Conservation (phyloP, 805 yeast genomes). For the Starmerella scarabaei region DNA sequence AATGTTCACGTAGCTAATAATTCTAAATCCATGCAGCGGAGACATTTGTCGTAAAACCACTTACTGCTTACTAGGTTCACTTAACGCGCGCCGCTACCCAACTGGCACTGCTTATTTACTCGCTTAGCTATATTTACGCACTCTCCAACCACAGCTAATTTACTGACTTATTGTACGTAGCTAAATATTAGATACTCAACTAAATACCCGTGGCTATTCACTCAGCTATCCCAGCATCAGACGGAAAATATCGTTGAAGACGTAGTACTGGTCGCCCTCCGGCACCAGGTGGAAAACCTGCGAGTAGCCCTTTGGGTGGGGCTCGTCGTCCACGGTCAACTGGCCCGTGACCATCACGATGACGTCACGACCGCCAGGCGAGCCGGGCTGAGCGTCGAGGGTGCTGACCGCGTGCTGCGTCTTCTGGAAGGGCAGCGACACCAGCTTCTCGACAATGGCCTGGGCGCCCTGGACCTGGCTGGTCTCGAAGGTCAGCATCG, state of each 20-base stretch:
- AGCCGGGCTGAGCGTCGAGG: conserved; percentile 95
- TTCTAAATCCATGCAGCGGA: too few relatives aligned
- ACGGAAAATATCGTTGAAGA: conserved; percentile 93
- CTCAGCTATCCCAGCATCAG: conserved; percentile 31
- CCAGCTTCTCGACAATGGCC: conserved; percentile 82
- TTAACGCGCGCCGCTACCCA: too few relatives aligned
- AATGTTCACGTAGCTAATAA: too few relatives aligned
- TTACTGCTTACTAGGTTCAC: too few relatives aligned
- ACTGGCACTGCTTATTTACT: too few relatives aligned
- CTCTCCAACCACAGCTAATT: too few relatives aligned
- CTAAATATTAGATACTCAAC: too few relatives aligned
- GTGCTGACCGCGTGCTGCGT: conserved; percentile 90
- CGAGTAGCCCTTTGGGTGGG: conserved; percentile 88
- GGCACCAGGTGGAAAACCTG: conserved; percentile 96
- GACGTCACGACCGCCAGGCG: conserved; percentile 74
- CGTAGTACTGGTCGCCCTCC: conserved; percentile 81
- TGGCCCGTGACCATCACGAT: conserved; percentile 97
- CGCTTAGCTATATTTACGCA: too few relatives aligned
- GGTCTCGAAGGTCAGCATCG: conserved; percentile 95
- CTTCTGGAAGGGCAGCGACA: conserved; percentile 78
- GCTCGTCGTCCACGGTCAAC: conserved; percentile 83
- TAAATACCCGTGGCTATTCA: too few relatives aligned
- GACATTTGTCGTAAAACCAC: too few relatives aligned
- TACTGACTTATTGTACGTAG: too few relatives aligned
- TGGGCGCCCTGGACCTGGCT: conserved; percentile 90